These are phyloP conservation scores for Reticulascus tulasneorum DNA, from an alignment of 2,329 filamentous ascomycete genomes.

Conservation along the genomic window DNA sequence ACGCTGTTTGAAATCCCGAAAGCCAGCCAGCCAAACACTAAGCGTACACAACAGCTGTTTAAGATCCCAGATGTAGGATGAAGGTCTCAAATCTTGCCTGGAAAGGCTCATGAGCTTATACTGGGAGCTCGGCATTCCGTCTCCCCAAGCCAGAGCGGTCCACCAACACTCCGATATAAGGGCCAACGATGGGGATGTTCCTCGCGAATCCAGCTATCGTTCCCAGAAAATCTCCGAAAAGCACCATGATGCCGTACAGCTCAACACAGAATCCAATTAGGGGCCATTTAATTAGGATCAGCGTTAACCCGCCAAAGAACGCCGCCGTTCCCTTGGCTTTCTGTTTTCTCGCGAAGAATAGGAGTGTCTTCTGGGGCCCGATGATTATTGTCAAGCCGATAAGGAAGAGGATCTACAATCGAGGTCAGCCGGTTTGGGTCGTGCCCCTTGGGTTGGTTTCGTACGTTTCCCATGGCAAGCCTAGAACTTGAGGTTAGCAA, in stretches of 20 bases:
- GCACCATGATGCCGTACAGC: constrained; percentile 83
- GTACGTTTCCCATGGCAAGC: constrained; percentile 96
- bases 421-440: constrained; percentile 1
- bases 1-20: no score
- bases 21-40: no score
- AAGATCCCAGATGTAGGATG: no score
- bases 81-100: no score
- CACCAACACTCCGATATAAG: constrained; percentile 72
- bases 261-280: constrained; percentile 88
- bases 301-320: constrained; percentile 75
- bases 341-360: constrained; percentile 91
- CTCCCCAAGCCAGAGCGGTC: constrained; percentile 67
- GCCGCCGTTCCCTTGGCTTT: constrained; percentile 89
- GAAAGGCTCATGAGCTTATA: no score
- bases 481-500: constrained; percentile 37
- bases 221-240: constrained; percentile 95
- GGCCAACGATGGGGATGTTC: constrained; percentile 79
- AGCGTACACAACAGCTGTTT: no score
- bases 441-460: constrained; percentile 19
- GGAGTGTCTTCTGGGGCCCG: constrained; percentile 81
- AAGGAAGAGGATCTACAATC: constrained; percentile 83
- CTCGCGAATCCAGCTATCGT: constrained; percentile 87
- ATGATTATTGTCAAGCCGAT: constrained; percentile 96
- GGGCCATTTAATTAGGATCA: constrained; percentile 89
- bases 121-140: constrained; percentile 73